phyloP scores from a whole-genome alignment of 2,329 filamentous ascomycete genomes.

The Verticillium zaregamsianum region DNA sequence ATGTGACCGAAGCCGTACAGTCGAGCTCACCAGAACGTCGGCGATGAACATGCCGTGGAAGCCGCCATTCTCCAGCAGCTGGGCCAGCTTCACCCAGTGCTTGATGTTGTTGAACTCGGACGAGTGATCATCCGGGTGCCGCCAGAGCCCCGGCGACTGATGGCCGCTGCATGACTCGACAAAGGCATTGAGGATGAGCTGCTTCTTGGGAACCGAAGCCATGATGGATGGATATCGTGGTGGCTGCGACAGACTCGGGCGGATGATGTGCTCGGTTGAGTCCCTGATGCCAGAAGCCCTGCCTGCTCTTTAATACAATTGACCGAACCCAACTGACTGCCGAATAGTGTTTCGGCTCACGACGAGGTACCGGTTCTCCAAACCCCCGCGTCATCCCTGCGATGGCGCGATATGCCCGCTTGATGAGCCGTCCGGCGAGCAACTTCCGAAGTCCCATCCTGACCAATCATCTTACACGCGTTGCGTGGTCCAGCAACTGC shows the following conservation, averaged over 20 bases:
- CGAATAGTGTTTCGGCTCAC: not conserved
- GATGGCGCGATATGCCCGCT: not conserved
- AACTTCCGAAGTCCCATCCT: not conserved
- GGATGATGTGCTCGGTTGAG: not conserved
- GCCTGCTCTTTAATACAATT: not conserved
- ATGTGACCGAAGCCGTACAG: not conserved
- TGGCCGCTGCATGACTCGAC: conserved; percentile 37
- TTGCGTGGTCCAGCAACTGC: not conserved
- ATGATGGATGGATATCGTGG: not conserved
- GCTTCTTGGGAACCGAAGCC: conserved; percentile 23
- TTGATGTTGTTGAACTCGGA: conserved; percentile 16
- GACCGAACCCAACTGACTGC: not conserved
- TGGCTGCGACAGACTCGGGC: not conserved
- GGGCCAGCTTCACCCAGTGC: conserved; percentile 30
- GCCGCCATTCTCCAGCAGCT: conserved; percentile 29
- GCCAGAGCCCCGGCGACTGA: conserved; percentile 46
- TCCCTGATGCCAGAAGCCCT: not conserved
- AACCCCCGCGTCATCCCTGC: not conserved
- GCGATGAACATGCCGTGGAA: conserved; percentile 35
- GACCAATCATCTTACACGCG: not conserved
- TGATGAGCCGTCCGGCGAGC: not conserved
- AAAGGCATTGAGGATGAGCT: conserved; percentile 37
- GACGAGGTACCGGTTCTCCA: not conserved
- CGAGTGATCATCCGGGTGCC: conserved; percentile 48
- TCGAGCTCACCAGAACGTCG: conserved; percentile 20